phyloP scores from a whole-genome alignment of 306 rosid species.

The Arachis hypogaea region DNA sequence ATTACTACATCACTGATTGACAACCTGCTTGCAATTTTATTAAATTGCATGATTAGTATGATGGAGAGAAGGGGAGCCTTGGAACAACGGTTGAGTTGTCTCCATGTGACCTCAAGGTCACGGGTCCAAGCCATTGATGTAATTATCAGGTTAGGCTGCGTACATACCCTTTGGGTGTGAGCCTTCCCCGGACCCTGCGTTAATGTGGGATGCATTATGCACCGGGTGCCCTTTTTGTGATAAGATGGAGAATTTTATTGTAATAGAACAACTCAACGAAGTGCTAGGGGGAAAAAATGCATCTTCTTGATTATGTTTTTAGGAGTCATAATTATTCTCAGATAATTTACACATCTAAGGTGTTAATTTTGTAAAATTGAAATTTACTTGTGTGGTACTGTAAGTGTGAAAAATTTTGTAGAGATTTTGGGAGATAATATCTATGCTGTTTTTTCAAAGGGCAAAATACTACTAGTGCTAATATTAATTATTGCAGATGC shows the following conservation, averaged over 20 bases:
- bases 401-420: background rate
- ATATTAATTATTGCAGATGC: background rate
- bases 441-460: too few species aligned
- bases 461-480: too few species aligned
- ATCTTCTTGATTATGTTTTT: constrained; percentile 4
- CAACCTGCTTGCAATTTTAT: constrained; percentile 8
- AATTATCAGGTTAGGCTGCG: too few species aligned
- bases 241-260: background rate
- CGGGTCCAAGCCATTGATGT: too few species aligned
- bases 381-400: background rate
- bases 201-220: too few species aligned
- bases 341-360: background rate
- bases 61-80: too few species aligned
- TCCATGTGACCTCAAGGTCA: too few species aligned
- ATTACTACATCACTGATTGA: constrained; percentile 21
- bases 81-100: too few species aligned
- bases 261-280: background rate
- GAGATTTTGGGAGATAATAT: background rate
- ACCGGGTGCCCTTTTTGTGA: background rate
- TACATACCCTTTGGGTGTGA: too few species aligned
- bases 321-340: background rate
- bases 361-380: background rate
- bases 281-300: background rate
- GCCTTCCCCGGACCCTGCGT: too few species aligned
- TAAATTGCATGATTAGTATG: constrained; percentile 5